Evolutionary conservation across 768 basidiomycete species (phyloP), one percentile per base, ranked within the genome.

Genomic region (Cantharellus cinnabarinus): DNA sequence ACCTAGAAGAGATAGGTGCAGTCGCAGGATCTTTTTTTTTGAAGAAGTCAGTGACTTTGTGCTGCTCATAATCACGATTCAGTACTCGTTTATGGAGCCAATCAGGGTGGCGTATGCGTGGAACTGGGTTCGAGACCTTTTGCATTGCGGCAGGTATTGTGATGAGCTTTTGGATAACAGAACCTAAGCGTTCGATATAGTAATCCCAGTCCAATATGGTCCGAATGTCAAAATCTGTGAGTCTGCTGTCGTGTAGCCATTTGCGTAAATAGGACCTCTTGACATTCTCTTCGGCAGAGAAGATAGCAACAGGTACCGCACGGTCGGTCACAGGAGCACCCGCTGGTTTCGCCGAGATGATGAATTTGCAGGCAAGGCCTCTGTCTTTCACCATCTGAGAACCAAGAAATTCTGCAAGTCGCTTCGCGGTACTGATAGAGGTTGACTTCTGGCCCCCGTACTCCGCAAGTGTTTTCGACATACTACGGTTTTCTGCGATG

Each of bases 361-460:
- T 90, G 71, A 99, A 99, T 68, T 90, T 91, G 77, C 95, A 98
- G 4, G 95, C 89, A 15, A 99, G 80, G 60, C 95, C 95, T 68
- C 98, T 99, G 73, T 98, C 95, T 70, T 97, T 97, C 65, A 98
- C 93, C 95, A 99, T 99, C 65, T 91, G 87, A 67, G 91, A 83
- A 40, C 95, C 95, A 59, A 99, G 72, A 72, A 99, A 98, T 68
- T 99, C 95, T 2, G 95, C 91, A 29, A 99, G 76, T 61, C 95
- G 82, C 64, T 79, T 82, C 2, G 95, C 95, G 0, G 95, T 99
- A 64, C 86, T 90, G 72, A 99, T 99, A 1, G 93, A 95, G 0
- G 95, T 99, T 39, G 93, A 97, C 71, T 99, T 99, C 68, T 99
- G 95, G 4, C 80, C 82, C 2, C 77, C 95, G 67, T 99, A 98